These are phyloP conservation scores for Scytalidium lignicola DNA, from an alignment of 2,329 filamentous ascomycete species.

Conservation along the genomic window DNA sequence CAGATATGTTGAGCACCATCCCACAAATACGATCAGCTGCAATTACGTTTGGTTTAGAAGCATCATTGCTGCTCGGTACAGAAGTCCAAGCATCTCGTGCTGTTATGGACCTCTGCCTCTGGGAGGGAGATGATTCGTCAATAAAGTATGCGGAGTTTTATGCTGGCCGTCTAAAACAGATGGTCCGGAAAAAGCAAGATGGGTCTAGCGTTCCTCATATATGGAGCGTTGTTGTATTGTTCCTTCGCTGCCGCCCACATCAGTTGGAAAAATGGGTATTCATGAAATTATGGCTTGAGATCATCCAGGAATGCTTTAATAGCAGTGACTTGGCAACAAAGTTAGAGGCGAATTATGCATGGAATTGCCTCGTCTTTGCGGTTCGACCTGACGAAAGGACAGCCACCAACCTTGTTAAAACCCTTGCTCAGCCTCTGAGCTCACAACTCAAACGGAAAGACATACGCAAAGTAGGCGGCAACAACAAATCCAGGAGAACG, in stretches of 20 bases:
- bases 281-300: slow-evolving; percentile 67
- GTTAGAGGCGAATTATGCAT: slow-evolving; percentile 74
- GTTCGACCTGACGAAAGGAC: slow-evolving; percentile 59
- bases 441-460: slow-evolving; percentile 64
- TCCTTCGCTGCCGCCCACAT: slow-evolving; percentile 60
- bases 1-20: slow-evolving; percentile 72
- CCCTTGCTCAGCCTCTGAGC: slow-evolving; percentile 63
- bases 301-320: slow-evolving; percentile 83
- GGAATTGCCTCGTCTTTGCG: slow-evolving; percentile 78
- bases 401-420: slow-evolving; percentile 48
- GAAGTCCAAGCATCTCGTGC: slow-evolving; percentile 63
- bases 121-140: slow-evolving; percentile 37
- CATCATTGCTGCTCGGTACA: slow-evolving; percentile 63
- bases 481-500: slow-evolving; percentile 50
- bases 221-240: slow-evolving; percentile 77
- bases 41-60: slow-evolving; percentile 67
- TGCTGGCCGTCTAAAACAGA: slow-evolving; percentile 58
- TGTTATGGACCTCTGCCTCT: slow-evolving; percentile 58
- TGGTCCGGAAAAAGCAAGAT: slow-evolving; percentile 60
- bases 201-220: slow-evolving; percentile 73
- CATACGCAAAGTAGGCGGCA: slow-evolving; percentile 43
- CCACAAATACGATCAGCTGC: slow-evolving; percentile 73
- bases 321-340: slow-evolving; percentile 66
- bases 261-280: slow-evolving; percentile 64
- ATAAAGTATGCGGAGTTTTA: slow-evolving; percentile 64